Evolutionary conservation across 106 monocot species (phyloP).

Genomic region (Dendrobium officinale): DNA sequence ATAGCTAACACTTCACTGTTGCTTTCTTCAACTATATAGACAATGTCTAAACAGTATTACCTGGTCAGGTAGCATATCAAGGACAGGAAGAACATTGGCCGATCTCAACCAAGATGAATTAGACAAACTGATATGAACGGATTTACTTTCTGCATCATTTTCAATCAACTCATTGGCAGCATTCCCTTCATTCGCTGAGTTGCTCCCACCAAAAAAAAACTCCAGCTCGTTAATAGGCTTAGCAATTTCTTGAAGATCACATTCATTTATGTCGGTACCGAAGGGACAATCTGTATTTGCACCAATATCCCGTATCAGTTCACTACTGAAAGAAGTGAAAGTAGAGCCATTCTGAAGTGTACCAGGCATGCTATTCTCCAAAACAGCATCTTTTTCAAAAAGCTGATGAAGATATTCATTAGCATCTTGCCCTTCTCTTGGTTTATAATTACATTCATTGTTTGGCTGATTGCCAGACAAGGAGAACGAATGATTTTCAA

Average conservation of each 20-base stretch:
- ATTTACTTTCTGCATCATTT: conserved; percentile 16
- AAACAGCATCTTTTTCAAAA: conserved; percentile 15
- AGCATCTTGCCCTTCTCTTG: conserved; percentile 12
- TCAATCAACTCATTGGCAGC: conserved; percentile 17
- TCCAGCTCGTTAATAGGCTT: conserved; percentile 28
- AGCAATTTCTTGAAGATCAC: conserved; percentile 26
- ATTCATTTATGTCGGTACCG: conserved; percentile 23
- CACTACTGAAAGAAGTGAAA: conserved; percentile 14
- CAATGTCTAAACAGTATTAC: conserved; percentile 10
- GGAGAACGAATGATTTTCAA: conserved; percentile 17
- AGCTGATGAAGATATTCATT: conserved; percentile 6
- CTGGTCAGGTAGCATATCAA: conserved; percentile 30
- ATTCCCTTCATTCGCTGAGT: conserved; percentile 10
- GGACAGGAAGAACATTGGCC: conserved; percentile 16
- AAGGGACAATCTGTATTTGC: conserved; percentile 20
- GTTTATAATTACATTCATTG: conserved; percentile 14
- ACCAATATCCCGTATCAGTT: conserved; percentile 12
- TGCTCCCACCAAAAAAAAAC: conserved; percentile 17
- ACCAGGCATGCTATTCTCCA: conserved; percentile 3
- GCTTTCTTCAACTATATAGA: background rate
- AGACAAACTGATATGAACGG: conserved; percentile 17
- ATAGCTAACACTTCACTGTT: background rate
- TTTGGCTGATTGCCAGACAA: conserved; percentile 12
- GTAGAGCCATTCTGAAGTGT: conserved; percentile 20
- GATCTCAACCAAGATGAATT: conserved; percentile 20